These are phyloP conservation scores for Monascus purpureus DNA, from an alignment of 495 filamentous ascomycete species.

Conservation along the genomic window DNA sequence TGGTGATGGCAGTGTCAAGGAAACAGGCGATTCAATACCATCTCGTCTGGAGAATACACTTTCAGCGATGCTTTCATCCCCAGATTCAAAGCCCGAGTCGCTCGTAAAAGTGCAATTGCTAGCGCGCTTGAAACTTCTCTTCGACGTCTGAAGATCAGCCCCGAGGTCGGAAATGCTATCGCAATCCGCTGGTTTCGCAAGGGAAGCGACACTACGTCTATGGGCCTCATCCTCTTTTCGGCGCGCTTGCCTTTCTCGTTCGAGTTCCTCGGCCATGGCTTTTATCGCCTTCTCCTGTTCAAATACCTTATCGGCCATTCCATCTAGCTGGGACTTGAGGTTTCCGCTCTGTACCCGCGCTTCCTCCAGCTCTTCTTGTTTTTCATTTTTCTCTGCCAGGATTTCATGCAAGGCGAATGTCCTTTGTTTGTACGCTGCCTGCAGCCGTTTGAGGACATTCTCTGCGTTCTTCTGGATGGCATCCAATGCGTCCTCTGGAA, in stretches of 20 bases:
- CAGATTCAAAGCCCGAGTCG: conserved; percentile 41
- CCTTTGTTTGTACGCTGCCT: conserved; percentile 55
- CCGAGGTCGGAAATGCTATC: conserved; percentile 37
- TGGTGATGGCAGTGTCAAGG: conserved; percentile 28
- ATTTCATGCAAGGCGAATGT: conserved; percentile 44
- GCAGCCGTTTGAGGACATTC: conserved; percentile 47
- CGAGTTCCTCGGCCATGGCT: conserved; percentile 48
- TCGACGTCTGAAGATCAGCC: conserved; percentile 35
- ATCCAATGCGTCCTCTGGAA: conserved; percentile 55
- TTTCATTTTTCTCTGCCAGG: conserved; percentile 47
- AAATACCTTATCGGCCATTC: conserved; percentile 52
- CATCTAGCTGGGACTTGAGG: conserved; percentile 62
- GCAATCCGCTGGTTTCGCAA: conserved; percentile 19
- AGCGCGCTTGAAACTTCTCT: conserved; percentile 33
- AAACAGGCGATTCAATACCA: conserved; percentile 31
- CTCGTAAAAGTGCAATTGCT: conserved; percentile 38
- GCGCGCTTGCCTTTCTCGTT: conserved; percentile 41
- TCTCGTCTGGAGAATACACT: conserved; percentile 51
- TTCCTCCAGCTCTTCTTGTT: conserved; percentile 60
- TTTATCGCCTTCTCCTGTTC: conserved; percentile 53
- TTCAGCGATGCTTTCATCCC: conserved; percentile 41
- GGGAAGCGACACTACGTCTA: conserved; percentile 20
- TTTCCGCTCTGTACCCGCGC: conserved; percentile 50
- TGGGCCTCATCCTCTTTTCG: conserved; percentile 39
- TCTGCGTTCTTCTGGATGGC: conserved; percentile 55